Percentiles rank a stretch among this genome's conserved stretches.
These are phyloP conservation scores for Polychytrium aggregatum DNA, from an alignment of 192 early-diverging fungal species.

Conservation along the genomic window DNA sequence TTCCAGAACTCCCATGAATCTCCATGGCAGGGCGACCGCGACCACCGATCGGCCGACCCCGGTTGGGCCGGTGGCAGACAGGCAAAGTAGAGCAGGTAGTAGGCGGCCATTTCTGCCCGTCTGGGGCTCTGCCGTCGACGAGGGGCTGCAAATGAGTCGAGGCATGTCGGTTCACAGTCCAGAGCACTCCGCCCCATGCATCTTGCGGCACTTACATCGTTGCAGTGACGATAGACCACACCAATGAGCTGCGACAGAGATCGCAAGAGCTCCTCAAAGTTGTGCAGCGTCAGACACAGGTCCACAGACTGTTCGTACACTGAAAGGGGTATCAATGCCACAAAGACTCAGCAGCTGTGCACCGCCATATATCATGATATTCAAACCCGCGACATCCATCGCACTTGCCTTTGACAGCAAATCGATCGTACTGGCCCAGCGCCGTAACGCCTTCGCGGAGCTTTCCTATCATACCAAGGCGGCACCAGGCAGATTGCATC, in stretches of 20 bases:
- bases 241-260: constrained; percentile 14
- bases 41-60: background rate
- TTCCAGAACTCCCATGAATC: constrained; percentile 1
- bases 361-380: background rate
- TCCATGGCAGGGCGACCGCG: background rate
- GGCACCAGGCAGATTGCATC: background rate
- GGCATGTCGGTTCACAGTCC: no score
- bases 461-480: constrained; percentile 13
- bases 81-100: constrained; percentile 9
- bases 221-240: constrained; percentile 11
- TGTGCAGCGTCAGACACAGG: constrained; percentile 11
- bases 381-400: background rate
- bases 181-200: background rate
- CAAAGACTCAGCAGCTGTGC: background rate
- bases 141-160: no score
- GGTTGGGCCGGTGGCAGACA: constrained; percentile 9
- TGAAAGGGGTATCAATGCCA: no score
- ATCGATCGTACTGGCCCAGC: constrained; percentile 8
- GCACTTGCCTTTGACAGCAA: constrained; percentile 12
- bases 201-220: background rate
- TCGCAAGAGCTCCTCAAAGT: constrained; percentile 28
- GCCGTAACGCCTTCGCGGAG: constrained; percentile 23
- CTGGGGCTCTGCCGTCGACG: background rate
- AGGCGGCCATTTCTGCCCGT: constrained; percentile 7
- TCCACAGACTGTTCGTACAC: constrained; percentile 25